phyloP scores from a whole-genome alignment of 2,329 filamentous ascomycete genomes.

The Pseudopithomyces maydicus region DNA sequence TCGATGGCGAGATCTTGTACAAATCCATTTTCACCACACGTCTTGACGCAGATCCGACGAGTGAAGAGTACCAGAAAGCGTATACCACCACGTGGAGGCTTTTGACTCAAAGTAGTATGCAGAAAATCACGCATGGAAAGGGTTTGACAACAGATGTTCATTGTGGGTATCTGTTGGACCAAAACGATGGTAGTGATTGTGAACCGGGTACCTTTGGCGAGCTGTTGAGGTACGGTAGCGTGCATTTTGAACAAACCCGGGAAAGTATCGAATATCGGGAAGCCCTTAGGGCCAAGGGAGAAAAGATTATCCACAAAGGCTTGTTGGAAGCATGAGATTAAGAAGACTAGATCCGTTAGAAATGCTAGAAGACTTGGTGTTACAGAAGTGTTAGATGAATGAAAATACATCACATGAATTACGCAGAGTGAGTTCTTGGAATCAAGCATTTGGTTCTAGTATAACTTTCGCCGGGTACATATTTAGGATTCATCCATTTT shows the following conservation, averaged over 20 bases:
- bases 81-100: conserved; percentile 34
- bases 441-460: too few species aligned
- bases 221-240: conserved; percentile 42
- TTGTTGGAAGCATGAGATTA: conserved; percentile 15
- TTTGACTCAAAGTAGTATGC: conserved; percentile 37
- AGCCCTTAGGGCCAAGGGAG: conserved; percentile 12
- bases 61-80: conserved; percentile 33
- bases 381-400: too few species aligned
- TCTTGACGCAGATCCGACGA: conserved; percentile 27
- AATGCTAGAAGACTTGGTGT: too few species aligned
- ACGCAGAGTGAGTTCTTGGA: too few species aligned
- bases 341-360: too few species aligned
- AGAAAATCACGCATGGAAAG: conserved; percentile 47
- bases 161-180: conserved; percentile 37
- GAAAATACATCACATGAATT: too few species aligned
- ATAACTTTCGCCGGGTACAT: too few species aligned
- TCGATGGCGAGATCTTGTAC: conserved; percentile 28
- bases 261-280: conserved; percentile 30
- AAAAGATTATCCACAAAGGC: conserved; percentile 27
- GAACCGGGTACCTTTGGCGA: conserved; percentile 44
- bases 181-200: conserved; percentile 39
- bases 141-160: conserved; percentile 26
- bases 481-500: too few species aligned
- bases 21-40: conserved; percentile 27
- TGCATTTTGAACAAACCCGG: conserved; percentile 43